phyloP scores from a whole-genome alignment of 2,329 filamentous ascomycete genomes.

The Penicillium sp. region DNA sequence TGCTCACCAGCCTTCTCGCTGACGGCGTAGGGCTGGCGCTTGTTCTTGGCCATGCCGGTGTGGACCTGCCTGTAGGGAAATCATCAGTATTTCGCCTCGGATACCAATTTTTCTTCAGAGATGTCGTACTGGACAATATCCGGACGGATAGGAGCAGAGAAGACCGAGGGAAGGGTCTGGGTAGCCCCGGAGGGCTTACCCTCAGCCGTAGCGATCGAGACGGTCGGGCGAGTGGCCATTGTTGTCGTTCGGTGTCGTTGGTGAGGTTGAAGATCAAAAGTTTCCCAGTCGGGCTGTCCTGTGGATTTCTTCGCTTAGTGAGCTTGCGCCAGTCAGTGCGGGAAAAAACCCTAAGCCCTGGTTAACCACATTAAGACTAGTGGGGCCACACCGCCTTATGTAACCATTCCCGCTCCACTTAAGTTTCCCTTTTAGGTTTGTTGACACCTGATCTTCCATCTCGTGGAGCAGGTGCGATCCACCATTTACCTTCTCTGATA shows the following conservation, averaged over 20 bases:
- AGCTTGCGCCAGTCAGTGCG: conserved; percentile 19
- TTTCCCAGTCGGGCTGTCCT: conserved; percentile 28
- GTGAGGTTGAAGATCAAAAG: conserved; percentile 40
- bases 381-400: not conserved
- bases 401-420: not conserved
- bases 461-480: not conserved
- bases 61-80: conserved; percentile 65
- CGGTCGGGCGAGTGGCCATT: conserved; percentile 97
- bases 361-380: conserved; percentile 13
- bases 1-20: conserved; percentile 99
- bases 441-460: not conserved
- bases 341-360: conserved; percentile 41
- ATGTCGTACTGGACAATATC: conserved; percentile 88
- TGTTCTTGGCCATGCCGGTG: conserved; percentile 99
- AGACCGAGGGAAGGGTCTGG: conserved; percentile 92
- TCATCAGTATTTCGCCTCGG: conserved; percentile 35
- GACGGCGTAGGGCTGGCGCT: conserved; percentile 98
- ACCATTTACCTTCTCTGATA: not conserved
- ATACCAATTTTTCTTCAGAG: conserved; percentile 12
- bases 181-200: conserved; percentile 87
- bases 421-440: not conserved
- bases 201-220: conserved; percentile 96
- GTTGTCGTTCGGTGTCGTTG: conserved; percentile 48
- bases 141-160: conserved; percentile 94
- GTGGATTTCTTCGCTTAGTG: conserved; percentile 49